These are phyloP conservation scores for Boletus patriciae DNA, from an alignment of 768 basidiomycete species.

Conservation along the genomic window DNA sequence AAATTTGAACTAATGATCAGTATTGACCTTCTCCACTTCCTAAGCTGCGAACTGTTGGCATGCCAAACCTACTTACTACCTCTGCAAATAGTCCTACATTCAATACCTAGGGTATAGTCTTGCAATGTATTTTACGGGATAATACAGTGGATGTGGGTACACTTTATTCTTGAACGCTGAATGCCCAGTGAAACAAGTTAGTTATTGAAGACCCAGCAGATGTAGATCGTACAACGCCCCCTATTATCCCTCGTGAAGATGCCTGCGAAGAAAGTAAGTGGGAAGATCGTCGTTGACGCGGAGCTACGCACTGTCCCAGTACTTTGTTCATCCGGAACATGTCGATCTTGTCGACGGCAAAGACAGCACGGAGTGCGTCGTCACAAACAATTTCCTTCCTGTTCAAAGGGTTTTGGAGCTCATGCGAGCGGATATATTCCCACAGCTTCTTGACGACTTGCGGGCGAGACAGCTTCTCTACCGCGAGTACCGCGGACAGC, in stretches of 20 bases:
- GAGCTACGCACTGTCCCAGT: slow-evolving; percentile 61
- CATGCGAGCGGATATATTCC: slow-evolving; percentile 81
- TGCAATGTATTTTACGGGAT: slow-evolving; percentile 8
- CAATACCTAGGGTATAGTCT: slow-evolving; percentile 6
- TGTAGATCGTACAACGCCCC: background rate
- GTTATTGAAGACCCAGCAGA: slow-evolving; percentile 1
- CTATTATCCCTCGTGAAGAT: slow-evolving; percentile 32
- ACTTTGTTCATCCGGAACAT: slow-evolving; percentile 98
- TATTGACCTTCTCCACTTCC: background rate
- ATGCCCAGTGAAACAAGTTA: background rate
- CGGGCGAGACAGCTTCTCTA: slow-evolving; percentile 73
- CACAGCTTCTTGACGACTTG: slow-evolving; percentile 90
- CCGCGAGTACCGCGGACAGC: slow-evolving; percentile 66
- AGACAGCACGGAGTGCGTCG: slow-evolving; percentile 65
- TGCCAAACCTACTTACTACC: background rate
- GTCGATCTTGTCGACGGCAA: slow-evolving; percentile 77
- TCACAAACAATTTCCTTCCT: slow-evolving; percentile 87
- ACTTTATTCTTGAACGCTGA: slow-evolving; percentile 7
- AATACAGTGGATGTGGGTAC: slow-evolving; percentile 12
- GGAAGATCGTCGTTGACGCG: background rate
- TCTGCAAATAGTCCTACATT: background rate
- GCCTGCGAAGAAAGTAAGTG: slow-evolving; percentile 20
- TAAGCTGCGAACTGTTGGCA: background rate
- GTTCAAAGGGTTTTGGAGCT: slow-evolving; percentile 83
- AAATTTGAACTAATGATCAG: slow-evolving; percentile 54